A percentile compares a stretch with the other conserved stretches of the same genome.
phyloP scores from a whole-genome alignment of 768 basidiomycete species.

The Strobilomyces echinocephalus region DNA sequence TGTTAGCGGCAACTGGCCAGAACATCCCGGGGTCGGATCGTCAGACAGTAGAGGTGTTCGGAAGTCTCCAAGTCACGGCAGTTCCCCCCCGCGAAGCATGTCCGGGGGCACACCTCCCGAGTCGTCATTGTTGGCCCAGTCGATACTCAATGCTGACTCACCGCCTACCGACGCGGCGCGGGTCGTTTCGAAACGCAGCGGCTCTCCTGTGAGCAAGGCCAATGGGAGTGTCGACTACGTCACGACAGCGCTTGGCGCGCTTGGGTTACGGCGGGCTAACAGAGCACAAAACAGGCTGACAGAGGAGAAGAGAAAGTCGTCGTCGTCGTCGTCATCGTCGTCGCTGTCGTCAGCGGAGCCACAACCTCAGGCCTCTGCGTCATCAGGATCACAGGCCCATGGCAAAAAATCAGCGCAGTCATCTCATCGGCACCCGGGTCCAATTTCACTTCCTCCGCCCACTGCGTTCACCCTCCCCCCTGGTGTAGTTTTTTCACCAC shows the following conservation, averaged over 20 bases:
- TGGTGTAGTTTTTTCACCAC: slow-evolving; percentile 30
- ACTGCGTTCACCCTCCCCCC: slow-evolving; percentile 42
- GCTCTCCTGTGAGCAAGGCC: slow-evolving; percentile 5
- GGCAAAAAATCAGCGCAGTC: slow-evolving; percentile 18
- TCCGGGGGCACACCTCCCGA: slow-evolving; percentile 8
- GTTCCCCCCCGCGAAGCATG: slow-evolving; percentile 1
- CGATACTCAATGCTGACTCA: slow-evolving; percentile 13
- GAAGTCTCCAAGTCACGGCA: slow-evolving; percentile 7
- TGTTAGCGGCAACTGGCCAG: slow-evolving; percentile 4
- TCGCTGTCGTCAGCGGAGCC: slow-evolving; percentile 15
- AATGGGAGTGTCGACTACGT: slow-evolving; percentile 20
- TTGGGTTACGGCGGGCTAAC: slow-evolving; percentile 28
- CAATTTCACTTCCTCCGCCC: slow-evolving; percentile 63
- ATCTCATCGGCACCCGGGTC: slow-evolving; percentile 58
- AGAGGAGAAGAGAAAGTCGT: slow-evolving; percentile 23
- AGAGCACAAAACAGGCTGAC: slow-evolving; percentile 16
- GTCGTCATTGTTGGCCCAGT: slow-evolving; percentile 7
- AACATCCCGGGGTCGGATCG: slow-evolving; percentile 16
- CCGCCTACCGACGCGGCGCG: slow-evolving; percentile 12
- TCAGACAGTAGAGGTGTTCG: slow-evolving; percentile 10
- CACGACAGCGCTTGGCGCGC: slow-evolving; percentile 22
- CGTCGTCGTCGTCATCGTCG: no score
- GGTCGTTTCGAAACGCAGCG: slow-evolving; percentile 14
- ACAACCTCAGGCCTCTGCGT: slow-evolving; percentile 8
- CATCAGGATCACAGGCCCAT: slow-evolving; percentile 9